Base-by-base conservation (phyloP, 306 rosid genomes). In the Begonia masoniana region DNA sequence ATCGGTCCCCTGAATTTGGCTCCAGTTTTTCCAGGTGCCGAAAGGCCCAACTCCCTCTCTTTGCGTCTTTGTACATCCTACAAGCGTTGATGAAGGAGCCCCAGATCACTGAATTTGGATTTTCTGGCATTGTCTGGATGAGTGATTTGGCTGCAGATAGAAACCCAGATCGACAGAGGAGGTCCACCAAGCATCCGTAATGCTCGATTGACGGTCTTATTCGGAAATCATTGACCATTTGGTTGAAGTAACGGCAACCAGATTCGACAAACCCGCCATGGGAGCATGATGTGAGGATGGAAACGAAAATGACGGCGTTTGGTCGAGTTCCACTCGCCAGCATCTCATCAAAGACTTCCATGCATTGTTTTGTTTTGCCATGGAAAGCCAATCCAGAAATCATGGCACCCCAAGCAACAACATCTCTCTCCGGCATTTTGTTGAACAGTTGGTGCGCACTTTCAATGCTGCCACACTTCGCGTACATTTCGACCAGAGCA, bases 101-200 rank as follows among this genome's bases (percentile, higher is more conserved):
- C 78, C 78, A 78, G 23, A 78, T 62, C 2, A 71, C 54, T 0
- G 78, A 68, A 15, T 71, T 74, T 0, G 81, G 71, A 19, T 62
- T 41, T 55, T 62, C 66, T 0, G 69, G 66, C 71, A 71, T 66
- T 12, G 62, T 52, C 24, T 1, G n/a, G 23, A 74, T 71, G 31
- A 78, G 41, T 24, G 54, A 56, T 68, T 78, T 71, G 1, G 71
- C 81, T 50, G 74, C 78, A 6, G 48, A 57, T 47, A 74, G 31
- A 52, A 51, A n/a, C 50, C 81, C 76, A 0, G 81, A 75, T 39
- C 81, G 74, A 39, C 81, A 70, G 5, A 74, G 81, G 39, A 78
- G 69, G 62, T 78, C 78, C 10, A 74, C 78, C 81, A 78, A 71
- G 66, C 81, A 74, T 36, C 81, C 84, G 51, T 71, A 78, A 46